phyloP scores from a whole-genome alignment of 108 stramenopile genomes.

The Epithemia pelagica region DNA sequence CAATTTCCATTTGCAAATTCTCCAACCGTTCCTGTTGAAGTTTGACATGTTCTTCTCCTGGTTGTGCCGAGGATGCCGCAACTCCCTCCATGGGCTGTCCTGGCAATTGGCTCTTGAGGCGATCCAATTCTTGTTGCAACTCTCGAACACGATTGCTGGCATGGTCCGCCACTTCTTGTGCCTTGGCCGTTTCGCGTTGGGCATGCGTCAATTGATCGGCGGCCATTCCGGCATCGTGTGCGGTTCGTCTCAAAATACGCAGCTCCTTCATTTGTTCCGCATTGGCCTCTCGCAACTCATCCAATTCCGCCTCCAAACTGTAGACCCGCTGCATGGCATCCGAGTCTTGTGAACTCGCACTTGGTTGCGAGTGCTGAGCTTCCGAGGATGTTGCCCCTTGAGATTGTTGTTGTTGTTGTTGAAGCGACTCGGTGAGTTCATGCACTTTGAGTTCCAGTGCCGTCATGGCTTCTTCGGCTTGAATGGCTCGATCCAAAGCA shows the following conservation, averaged over 20 bases:
- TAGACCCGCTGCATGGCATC: neutral
- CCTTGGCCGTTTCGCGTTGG: slow-evolving; percentile 16
- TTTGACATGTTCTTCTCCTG: slow-evolving; percentile 18
- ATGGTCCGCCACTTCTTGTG: neutral
- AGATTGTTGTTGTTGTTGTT: neutral
- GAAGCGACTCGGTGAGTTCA: neutral
- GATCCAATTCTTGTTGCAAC: slow-evolving; percentile 4
- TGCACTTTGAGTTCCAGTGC: slow-evolving; percentile 2
- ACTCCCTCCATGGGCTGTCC: neutral
- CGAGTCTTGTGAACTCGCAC: neutral
- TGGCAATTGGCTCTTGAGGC: slow-evolving; percentile 12
- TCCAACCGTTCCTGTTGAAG: slow-evolving; percentile 19
- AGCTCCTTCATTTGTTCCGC: slow-evolving; percentile 28
- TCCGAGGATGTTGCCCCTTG: neutral
- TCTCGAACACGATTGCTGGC: neutral
- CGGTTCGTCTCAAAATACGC: slow-evolving; percentile 17
- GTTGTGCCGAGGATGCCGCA: neutral
- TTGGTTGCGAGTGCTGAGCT: neutral
- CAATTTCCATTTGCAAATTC: slow-evolving; percentile 34
- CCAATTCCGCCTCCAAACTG: slow-evolving; percentile 28
- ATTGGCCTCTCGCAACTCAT: slow-evolving; percentile 37
- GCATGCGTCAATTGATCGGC: slow-evolving; percentile 26
- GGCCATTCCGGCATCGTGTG: neutral
- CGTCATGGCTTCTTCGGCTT: neutral
- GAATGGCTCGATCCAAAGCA: neutral